A percentile compares a stretch with the other conserved stretches of the same genome.
These are phyloP conservation scores for Xanthoconium separans DNA, from an alignment of 1,284 basidiomycete species.

Conservation along the genomic window DNA sequence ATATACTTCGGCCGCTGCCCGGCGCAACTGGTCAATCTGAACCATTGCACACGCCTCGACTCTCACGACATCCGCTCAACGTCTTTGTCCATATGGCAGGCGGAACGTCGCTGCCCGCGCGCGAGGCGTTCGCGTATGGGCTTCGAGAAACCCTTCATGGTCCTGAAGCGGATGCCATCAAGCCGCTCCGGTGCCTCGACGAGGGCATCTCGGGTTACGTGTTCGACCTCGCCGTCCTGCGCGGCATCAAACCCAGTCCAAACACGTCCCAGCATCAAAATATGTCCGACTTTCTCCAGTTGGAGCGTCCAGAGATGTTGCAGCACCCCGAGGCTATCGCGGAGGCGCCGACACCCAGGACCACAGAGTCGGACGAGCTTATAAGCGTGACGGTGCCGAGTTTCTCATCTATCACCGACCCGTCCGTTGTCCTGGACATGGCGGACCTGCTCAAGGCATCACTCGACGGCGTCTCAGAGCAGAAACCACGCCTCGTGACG, in stretches of 20 bases:
- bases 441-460: conserved; percentile 55
- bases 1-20: conserved; percentile 42
- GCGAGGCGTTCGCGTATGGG: conserved; percentile 59
- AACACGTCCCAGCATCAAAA: conserved; percentile 16
- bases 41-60: not conserved
- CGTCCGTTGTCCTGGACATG: conserved; percentile 19
- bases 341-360: conserved; percentile 12
- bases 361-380: not conserved
- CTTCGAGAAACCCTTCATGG: conserved; percentile 57
- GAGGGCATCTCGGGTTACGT: conserved; percentile 67
- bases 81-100: conserved; percentile 72
- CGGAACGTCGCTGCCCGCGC: conserved; percentile 51
- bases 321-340: conserved; percentile 12
- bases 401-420: not conserved
- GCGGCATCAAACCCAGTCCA: conserved; percentile 27
- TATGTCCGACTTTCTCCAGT: conserved; percentile 15
- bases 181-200: conserved; percentile 55
- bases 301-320: conserved; percentile 8
- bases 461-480: conserved; percentile 46
- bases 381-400: not conserved
- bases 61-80: conserved; percentile 33
- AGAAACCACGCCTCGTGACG: conserved; percentile 63
- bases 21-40: not conserved
- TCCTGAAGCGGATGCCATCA: conserved; percentile 52
- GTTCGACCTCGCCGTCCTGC: conserved; percentile 64